Conservation (phyloP, 371 early-diverging fungal species). For the Mucor plumbeus region DNA sequence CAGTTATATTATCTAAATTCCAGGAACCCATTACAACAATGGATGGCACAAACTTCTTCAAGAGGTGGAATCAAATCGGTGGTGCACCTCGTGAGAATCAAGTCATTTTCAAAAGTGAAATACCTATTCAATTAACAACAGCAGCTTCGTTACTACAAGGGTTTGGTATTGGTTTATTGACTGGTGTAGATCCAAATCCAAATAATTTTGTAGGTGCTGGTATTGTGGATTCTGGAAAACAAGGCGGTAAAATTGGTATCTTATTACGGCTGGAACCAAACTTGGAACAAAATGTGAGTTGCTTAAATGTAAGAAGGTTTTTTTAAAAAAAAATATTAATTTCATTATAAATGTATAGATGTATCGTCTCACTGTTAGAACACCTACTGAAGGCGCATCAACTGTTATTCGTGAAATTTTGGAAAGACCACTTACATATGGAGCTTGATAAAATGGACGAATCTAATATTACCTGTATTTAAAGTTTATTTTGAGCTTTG, state of each 20-base stretch:
- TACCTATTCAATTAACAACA: slow-evolving; percentile 56
- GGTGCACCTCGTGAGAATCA: slow-evolving; percentile 83
- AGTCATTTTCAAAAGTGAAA: slow-evolving; percentile 66
- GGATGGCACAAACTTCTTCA: slow-evolving; percentile 83
- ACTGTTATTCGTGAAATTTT: slow-evolving; percentile 52
- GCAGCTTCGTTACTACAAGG: slow-evolving; percentile 62
- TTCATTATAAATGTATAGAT: slow-evolving; percentile 59
- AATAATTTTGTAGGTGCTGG: slow-evolving; percentile 90
- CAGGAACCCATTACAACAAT: slow-evolving; percentile 82
- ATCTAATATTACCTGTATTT: too few relatives aligned
- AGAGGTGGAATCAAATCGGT: slow-evolving; percentile 95
- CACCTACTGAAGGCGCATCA: slow-evolving; percentile 85
- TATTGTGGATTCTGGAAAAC: slow-evolving; percentile 73
- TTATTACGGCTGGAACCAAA: slow-evolving; percentile 91
- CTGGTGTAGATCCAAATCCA: slow-evolving; percentile 88
- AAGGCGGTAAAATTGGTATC: slow-evolving; percentile 87
- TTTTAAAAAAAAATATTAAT: not conserved
- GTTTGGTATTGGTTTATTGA: slow-evolving; percentile 75
- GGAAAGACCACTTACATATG: slow-evolving; percentile 35
- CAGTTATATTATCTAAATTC: slow-evolving; percentile 85
- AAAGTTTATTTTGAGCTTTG: too few relatives aligned
- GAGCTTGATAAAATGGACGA: slow-evolving; percentile 6
- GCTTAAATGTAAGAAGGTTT: not conserved
- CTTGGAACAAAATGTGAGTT: slow-evolving; percentile 82
- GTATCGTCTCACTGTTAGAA: slow-evolving; percentile 89